Base-by-base conservation (phyloP, 2,329 filamentous ascomycete genomes). In the Aspergillus quadricinctus region DNA sequence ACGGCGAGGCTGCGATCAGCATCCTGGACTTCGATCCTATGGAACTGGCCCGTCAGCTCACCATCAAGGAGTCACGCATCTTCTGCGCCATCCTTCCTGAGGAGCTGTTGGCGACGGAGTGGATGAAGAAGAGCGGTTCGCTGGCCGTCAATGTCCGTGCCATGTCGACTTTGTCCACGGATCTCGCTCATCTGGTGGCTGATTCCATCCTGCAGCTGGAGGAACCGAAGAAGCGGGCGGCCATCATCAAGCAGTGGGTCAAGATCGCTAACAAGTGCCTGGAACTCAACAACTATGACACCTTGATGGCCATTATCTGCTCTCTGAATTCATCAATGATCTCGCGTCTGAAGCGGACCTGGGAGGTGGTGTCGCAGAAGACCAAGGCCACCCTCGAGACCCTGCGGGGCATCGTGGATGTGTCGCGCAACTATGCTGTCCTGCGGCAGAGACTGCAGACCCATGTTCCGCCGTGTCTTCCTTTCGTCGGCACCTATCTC, bases 191-290 rank as follows among this genome's bases (percentile, higher is more conserved):
- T 68, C 79, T 97, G 41, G 94, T 99, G 10, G 89, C 91, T 0
- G 93, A 97, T 70, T 95, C 90, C 0, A 96, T 99, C 65, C 82
- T 99, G 14, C 86, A 90, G 55, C 83, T 91, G 56, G 83, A 89
- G n/a, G 94, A 97, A 70, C 86, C 88, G 27, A 97, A 97, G 83
- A 96, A 93, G 78, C 86, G 94, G 27, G 93, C 94, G 0, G 78
- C 83, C 1, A 85, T 92, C 52, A 94, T 99, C 77, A 97, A 99
- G 78, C 92, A 97, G 66, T 99, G 94, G 94, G 90, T 97, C 71
- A 99, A 97, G 80, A 87, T 97, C 64, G 91, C 90, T 0, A 83
- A 88, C 65, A 90, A 89, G 66, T 96, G 91, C 63, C 79, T 95
- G 4, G 90, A 94, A 67, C 82, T 97, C 27, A 88, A 94, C 77